Evolutionary conservation across 2,329 filamentous ascomycete species (phyloP).

Genomic region (Dactylonectria macrodidyma): DNA sequence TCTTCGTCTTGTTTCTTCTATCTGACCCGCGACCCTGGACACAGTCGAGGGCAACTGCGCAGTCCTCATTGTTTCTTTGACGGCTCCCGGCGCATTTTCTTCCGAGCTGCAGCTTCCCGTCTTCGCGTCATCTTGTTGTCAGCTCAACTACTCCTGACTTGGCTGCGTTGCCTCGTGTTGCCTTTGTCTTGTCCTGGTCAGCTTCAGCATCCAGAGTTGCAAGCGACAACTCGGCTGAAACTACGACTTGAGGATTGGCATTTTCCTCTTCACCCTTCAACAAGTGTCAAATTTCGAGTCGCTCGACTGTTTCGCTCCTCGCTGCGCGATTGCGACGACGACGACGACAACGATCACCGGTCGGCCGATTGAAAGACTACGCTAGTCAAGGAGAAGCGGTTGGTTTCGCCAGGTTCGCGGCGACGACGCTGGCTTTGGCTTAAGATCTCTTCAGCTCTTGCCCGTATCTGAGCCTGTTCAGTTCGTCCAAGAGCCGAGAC

Average conservation of each 20-base stretch:
- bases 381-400: slow-evolving; percentile 38
- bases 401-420: slow-evolving; percentile 36
- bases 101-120: slow-evolving; percentile 1
- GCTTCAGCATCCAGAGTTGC: slow-evolving; percentile 1
- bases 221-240: slow-evolving; percentile 4
- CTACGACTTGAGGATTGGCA: slow-evolving; percentile 13
- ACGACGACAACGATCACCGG: slow-evolving; percentile 24
- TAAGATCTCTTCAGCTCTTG: slow-evolving; percentile 32
- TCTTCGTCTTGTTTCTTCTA: slow-evolving; percentile 6
- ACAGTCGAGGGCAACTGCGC: not conserved
- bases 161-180: not conserved
- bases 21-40: not conserved
- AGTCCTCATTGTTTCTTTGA: not conserved
- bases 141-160: slow-evolving; percentile 8
- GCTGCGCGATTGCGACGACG: slow-evolving; percentile 29
- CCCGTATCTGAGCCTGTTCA: slow-evolving; percentile 42
- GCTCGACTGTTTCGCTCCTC: slow-evolving; percentile 2
- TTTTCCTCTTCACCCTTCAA: not conserved
- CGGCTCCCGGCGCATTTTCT: slow-evolving; percentile 1
- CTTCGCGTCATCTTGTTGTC: not conserved
- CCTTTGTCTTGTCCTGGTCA: not conserved
- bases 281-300: slow-evolving; percentile 1
- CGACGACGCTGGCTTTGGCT: slow-evolving; percentile 29
- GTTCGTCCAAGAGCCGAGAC: slow-evolving; percentile 34
- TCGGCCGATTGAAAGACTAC: slow-evolving; percentile 28